Evolutionary conservation across 75 land plant species (phyloP).

Genomic region (Sequoia sempervirens): DNA sequence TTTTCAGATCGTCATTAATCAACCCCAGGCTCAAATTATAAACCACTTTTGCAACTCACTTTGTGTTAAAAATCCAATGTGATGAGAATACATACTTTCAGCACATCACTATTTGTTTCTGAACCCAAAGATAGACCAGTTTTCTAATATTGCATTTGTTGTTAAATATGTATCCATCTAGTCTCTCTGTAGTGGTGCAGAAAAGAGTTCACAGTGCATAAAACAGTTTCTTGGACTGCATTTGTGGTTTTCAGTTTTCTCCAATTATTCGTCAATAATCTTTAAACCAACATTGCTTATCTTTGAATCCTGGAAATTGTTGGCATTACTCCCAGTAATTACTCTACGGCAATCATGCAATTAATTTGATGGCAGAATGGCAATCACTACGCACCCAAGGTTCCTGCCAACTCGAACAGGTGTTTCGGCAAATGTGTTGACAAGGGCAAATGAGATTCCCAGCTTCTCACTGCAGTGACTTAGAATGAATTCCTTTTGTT

Average conservation of each 20-base stretch:
- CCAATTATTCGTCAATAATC: slow-evolving; percentile 21
- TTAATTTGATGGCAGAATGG: slow-evolving; percentile 33
- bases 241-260: not conserved
- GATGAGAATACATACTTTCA: not conserved
- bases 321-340: slow-evolving; percentile 32
- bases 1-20: not conserved
- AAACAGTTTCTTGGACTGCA: not conserved
- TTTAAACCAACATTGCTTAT: slow-evolving; percentile 31
- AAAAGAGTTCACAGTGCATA: not conserved
- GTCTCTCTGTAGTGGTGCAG: not conserved
- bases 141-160: not conserved
- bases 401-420: slow-evolving; percentile 31
- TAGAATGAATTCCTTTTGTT: not conserved
- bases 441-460: slow-evolving; percentile 23
- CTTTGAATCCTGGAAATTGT: slow-evolving; percentile 20
- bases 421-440: slow-evolving; percentile 6
- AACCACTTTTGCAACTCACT: not conserved
- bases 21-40: not conserved
- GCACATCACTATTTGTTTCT: not conserved
- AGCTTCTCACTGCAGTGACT: not conserved
- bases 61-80: not conserved
- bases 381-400: slow-evolving; percentile 43
- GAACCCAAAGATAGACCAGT: not conserved
- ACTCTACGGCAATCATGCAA: slow-evolving; percentile 15
- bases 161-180: not conserved